Base-by-base conservation (phyloP, 768 basidiomycete species). In the Epithele typhae region DNA sequence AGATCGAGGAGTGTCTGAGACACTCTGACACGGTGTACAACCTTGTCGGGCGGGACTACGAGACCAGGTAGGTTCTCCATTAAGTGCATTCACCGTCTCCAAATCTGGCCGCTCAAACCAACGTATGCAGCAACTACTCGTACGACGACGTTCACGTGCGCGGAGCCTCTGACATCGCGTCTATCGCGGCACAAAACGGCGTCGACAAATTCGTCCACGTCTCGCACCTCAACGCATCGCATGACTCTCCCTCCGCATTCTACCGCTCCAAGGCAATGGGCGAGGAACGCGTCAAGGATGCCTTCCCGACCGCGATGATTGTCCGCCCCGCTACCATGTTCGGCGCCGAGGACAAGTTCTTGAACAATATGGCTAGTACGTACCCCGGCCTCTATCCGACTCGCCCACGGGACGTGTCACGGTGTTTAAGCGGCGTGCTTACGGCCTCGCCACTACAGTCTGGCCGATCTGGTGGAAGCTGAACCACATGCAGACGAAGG, bases 1-100 rank as follows among this genome's bases (percentile, higher is more conserved):
- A 94, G 61, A 96, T 94, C 57, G 89, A 81, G 32, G 95, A 97
- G 64, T 96, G 93, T 65, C 64, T 98, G 49, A 76, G 90, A 55
- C 92, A 96, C 67, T 97, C 95, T 17, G 92, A 98, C 64, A 87
- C 86, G 4, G 96, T 99, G 18, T 96, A 93, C 74, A 98, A 97
- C 69, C 84, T 97, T 47, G 85, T 89, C 41, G 93, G 95, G 17
- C 75, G 94, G 41, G 90, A 98, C 64, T 95, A 85, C 63, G 88
- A 91, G 71, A 99, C 96, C 50, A 95, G 95, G 95, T 95, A 57
- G 41, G 78, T 62, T 38, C 37, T 24, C 8, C 27, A 30, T 14
- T n/a, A n/a, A n/a, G n/a, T n/a, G n/a, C n/a, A n/a, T n/a, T n/a
- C n/a, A n/a, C n/a, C n/a, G n/a, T n/a, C n/a, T n/a, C n/a, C n/a